Base-by-base conservation (phyloP, 2,329 filamentous ascomycete species). In the Sporothrix brasiliensis region DNA sequence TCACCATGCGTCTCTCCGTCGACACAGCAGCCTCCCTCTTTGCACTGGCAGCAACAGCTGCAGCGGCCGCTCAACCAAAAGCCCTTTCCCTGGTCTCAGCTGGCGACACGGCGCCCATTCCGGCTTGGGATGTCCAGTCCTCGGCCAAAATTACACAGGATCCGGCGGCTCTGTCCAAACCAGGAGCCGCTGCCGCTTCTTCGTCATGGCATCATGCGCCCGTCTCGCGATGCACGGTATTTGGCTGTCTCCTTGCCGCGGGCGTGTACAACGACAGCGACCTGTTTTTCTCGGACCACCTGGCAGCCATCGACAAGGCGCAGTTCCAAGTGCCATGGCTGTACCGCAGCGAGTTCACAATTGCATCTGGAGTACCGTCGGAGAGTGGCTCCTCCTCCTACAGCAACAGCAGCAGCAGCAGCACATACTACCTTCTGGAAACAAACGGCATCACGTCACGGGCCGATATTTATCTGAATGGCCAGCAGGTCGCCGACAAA, bases 391-490 rank as follows among this genome's bases (percentile, higher is more conserved):
- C 27, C 27, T 30, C 44, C 44, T 6, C 14, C 14, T 6, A 14
- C 14, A 49, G 6, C 13, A 49, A 11, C 41, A 30, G 47, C 49
- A 30, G 44, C 53, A 47, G 52, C 53, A 30, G 44, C 53, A 47
- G 52, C 53, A 41, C 49, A 7, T 83, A 87, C 73, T 86, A 83
- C 73, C 80, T 85, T 39, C 78, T 90, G 1, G 78, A 84, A 47
- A 89, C 87, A 0, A 81, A 89, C 72, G 88, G 88, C 4, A 87
- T 90, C 73, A 85, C 83, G 0, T 88, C 87, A 0, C 83, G 83
- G 44, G 88, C 86, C 1, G 87, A 89, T 73, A 82, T 90, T 6
- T 88, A 82, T 71, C 72, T 90, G 65, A 90, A 90, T 70, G 87
- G 87, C 14, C 77, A 79, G 41, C 78, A 83, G 70, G 76, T 90